Evolutionary conservation across 139 green algal species (phyloP), one percentile per base, ranked within the genome.

Genomic region (Yamagishiella unicocca): DNA sequence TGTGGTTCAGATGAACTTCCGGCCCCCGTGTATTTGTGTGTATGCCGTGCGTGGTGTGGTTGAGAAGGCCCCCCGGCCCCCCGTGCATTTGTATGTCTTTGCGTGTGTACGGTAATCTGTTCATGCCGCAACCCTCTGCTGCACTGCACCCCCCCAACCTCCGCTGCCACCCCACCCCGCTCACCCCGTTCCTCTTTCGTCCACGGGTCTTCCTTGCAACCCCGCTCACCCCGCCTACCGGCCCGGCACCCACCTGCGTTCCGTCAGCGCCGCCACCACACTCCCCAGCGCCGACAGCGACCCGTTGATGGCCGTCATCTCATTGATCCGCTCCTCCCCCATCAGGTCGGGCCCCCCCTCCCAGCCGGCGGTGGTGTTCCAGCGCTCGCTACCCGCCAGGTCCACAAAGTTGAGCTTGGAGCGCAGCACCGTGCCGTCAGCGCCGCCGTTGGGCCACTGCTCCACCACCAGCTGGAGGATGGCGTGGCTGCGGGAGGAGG

Each of bases 381-480:
- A 96, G n/a, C 93, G 80, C 90, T 97, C 89, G 24, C 43, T 89
- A 73, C 94, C 95, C 22, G 97, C 97, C 61, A 99, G 90, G 88
- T 99, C 97, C 33, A 99, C 97, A 46, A 99, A 94, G 92, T 98
- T 97, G 53, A 99, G 93, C 84, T 96, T 96, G 84, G 79, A 91
- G 76, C 92, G 88, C 37, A 94, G 53, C 37, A 95, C 85, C 31
- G 67, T 81, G 68, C 70, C 82, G 82, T 81, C 82, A 2, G 82
- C 86, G 29, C 76, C 86, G 6, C 66, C 77, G 53, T 76, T 46
- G 21, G 83, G 66, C 62, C 85, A 91, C 88, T 94, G 91, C 79
- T 94, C 91, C 2, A 94, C 68, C 27, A 89, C 75, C 9, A 93
- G 68, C 91, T 96, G 93, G 67, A 96, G 83, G 43, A 96, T 94